These are phyloP conservation scores for Lipomyces yarrowii DNA, from an alignment of 1,139 yeast species.

Conservation along the genomic window DNA sequence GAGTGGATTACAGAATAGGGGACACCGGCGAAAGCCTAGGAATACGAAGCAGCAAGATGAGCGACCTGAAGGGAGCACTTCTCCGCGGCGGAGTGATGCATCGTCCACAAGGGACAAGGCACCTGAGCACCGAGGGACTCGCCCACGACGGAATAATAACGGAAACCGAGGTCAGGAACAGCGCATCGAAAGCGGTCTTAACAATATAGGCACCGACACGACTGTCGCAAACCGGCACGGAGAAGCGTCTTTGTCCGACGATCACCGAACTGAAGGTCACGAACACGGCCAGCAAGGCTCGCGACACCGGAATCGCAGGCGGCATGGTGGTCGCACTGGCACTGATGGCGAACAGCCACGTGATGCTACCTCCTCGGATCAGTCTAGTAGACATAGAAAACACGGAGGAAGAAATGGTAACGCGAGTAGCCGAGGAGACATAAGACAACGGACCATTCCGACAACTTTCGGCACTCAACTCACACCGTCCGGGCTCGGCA, in stretches of 20 bases:
- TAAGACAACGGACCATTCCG: background rate
- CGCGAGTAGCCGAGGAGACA: background rate
- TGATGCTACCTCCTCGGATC: background rate
- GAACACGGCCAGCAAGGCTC: background rate
- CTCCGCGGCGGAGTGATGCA: background rate
- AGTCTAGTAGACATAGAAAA: background rate
- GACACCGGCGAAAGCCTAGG: background rate
- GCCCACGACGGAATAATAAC: background rate
- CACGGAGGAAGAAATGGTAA: background rate
- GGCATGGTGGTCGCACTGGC: background rate
- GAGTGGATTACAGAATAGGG: background rate
- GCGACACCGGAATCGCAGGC: background rate
- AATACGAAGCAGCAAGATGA: background rate
- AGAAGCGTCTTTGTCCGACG: background rate
- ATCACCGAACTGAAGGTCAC: background rate
- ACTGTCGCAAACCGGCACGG: background rate
- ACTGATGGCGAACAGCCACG: background rate
- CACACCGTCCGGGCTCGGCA: background rate
- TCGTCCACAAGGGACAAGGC: background rate
- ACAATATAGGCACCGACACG: background rate
- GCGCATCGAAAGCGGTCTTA: background rate
- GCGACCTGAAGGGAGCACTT: background rate
- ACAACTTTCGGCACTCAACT: conserved; percentile 9
- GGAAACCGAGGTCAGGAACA: background rate
- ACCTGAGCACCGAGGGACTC: background rate